phyloP scores from a whole-genome alignment of 805 yeast species.

The Starmera quercuum region DNA sequence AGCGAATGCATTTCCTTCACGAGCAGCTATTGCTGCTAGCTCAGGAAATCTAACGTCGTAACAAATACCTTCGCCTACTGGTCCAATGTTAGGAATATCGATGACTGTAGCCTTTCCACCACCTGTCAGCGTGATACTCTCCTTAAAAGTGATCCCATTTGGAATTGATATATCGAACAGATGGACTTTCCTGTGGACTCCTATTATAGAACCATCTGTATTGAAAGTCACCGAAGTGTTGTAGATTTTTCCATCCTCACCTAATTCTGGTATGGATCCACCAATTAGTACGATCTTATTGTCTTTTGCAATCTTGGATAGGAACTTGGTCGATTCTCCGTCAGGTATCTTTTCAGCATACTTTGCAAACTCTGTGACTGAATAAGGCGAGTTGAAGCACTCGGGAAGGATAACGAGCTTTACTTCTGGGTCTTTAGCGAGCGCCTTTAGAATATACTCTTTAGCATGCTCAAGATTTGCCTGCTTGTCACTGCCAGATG shows the following conservation, averaged over 20 bases:
- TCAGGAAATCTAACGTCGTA: slow-evolving; percentile 83
- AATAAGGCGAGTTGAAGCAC: slow-evolving; percentile 93
- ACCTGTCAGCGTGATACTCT: slow-evolving; percentile 67
- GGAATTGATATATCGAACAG: slow-evolving; percentile 92
- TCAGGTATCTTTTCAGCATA: slow-evolving; percentile 83
- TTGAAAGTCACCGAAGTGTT: slow-evolving; percentile 73
- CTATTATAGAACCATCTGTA: slow-evolving; percentile 73
- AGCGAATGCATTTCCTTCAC: slow-evolving; percentile 58
- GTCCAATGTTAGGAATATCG: slow-evolving; percentile 29
- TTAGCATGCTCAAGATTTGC: slow-evolving; percentile 69
- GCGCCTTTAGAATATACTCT: slow-evolving; percentile 56
- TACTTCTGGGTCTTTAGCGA: slow-evolving; percentile 46
- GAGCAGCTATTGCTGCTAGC: slow-evolving; percentile 62
- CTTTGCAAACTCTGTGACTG: slow-evolving; percentile 76
- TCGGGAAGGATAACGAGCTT: slow-evolving; percentile 90
- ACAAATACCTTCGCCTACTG: slow-evolving; percentile 80
- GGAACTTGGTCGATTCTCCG: slow-evolving; percentile 59
- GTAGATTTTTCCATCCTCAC: slow-evolving; percentile 47
- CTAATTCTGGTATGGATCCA: slow-evolving; percentile 86
- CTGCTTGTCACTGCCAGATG: slow-evolving; percentile 63
- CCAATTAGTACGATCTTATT: slow-evolving; percentile 68
- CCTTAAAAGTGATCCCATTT: slow-evolving; percentile 85
- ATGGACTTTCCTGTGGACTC: slow-evolving; percentile 86
- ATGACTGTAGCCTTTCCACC: slow-evolving; percentile 76
- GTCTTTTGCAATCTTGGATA: slow-evolving; percentile 62